Base-by-base conservation (phyloP, 306 rosid species). In the Vicia faba region DNA sequence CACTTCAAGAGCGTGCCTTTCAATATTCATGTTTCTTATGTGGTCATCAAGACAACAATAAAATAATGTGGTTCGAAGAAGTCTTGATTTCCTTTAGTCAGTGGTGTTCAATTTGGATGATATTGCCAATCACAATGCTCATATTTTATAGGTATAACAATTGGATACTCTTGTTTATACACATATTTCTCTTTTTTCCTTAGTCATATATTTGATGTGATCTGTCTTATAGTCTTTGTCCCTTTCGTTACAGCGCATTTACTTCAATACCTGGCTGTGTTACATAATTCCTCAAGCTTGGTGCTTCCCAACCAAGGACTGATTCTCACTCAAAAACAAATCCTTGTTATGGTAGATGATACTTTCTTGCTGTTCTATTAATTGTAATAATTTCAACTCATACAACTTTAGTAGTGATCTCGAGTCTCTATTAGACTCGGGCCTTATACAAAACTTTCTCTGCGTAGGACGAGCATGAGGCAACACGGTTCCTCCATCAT, bases 41-140 rank as follows among this genome's bases (percentile, higher is more conserved):
- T 62, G 73, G 45, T 40, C 53, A 20, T 20, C 67, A 49, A 58
- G 65, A 28, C 49, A 19, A 28, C 40, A 29, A n/a, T 38, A 61
- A 68, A 23, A 35, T 20, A 66, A 40, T 5, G 49, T 69, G 51
- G 72, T 64, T 58, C 16, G 59, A 58, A 44, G 28, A 44, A 20
- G 58, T 49, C 68, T 62, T 23, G 12, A 48, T 36, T 43, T 26
- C 62, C 54, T 62, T 64, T 50, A 64, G 84, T 76, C 53, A 81
- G 79, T 39, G 68, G 61, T 50, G 19, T 36, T 35, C 45, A 28
- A 15, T 28, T 58, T 63, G 61, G 13, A 12, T 7, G 8, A 48
- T 49, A 41, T 60, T 58, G 38, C 48, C 76, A 29, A 46, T 14
- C 15, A 19, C 67, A 29, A 58, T 28, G 62, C 38, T 70, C 69